Conservation (phyloP, 2,329 filamentous ascomycete species). For the Calonectria ilicicola region DNA sequence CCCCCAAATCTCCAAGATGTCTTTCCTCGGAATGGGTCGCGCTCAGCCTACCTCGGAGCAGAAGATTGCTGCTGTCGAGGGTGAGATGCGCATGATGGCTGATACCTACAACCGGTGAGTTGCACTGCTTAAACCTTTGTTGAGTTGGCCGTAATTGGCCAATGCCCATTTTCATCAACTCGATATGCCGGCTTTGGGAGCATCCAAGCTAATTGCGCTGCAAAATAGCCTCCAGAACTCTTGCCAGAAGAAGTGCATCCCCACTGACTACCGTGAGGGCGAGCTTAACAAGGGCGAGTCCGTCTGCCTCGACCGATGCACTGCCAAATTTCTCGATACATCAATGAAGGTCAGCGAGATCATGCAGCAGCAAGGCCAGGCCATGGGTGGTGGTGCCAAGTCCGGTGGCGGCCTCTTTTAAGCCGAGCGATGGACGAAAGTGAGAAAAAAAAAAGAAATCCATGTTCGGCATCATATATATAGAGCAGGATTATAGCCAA, state of each 20-base stretch:
- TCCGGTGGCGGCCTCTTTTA: slow-evolving; percentile 51
- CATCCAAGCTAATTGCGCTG: background rate
- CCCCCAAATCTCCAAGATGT: slow-evolving; percentile 50
- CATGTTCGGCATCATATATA: background rate
- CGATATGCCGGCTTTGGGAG: background rate
- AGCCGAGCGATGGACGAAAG: background rate
- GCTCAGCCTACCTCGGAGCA: slow-evolving; percentile 94
- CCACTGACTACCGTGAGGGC: slow-evolving; percentile 90
- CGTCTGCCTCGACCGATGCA: slow-evolving; percentile 97
- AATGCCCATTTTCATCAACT: background rate
- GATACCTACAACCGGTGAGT: slow-evolving; percentile 97
- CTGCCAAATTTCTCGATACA: slow-evolving; percentile 98
- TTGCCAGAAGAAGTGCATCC: slow-evolving; percentile 95
- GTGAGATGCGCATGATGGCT: slow-evolving; percentile 96
- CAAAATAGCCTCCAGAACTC: slow-evolving; percentile 80
- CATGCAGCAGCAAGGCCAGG: slow-evolving; percentile 88
- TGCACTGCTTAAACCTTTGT: background rate
- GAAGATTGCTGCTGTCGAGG: slow-evolving; percentile 96
- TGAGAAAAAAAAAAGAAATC: background rate
- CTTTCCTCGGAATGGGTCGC: slow-evolving; percentile 62
- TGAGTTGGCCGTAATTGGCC: background rate
- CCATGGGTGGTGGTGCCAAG: slow-evolving; percentile 62
- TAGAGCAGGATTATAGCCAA: background rate
- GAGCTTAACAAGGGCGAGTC: slow-evolving; percentile 99
- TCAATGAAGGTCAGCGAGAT: slow-evolving; percentile 98